Evolutionary conservation across 2,329 filamentous ascomycete genomes (phyloP), one percentile per base, ranked within the genome.

Genomic region (Keithomyces neogunnii): DNA sequence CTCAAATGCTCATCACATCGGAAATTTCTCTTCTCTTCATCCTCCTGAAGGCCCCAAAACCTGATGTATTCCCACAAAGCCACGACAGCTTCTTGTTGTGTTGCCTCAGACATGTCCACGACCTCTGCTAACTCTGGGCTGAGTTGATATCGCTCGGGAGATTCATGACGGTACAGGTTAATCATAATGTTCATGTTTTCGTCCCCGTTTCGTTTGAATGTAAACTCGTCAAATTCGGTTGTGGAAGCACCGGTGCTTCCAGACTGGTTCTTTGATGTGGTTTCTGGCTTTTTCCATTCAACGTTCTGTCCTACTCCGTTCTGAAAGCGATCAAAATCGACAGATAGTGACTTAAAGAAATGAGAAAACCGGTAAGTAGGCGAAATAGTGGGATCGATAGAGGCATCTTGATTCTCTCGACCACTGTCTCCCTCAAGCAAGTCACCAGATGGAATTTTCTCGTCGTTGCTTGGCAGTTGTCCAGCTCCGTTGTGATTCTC

Each of bases 11-110:
- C 86, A 63, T 99, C 92, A 63, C 93, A 97, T 39, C 88, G 85
- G 60, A 99, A 92, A 54, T 88, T 87, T 55, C 93, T 82, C 73
- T 93, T 93, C 66, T 99, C 93, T 54, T 97, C 92, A 57, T 96
- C 91, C 65, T 96, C 92, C 66, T 95, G 89, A 45, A 99, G 74
- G 19, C 85, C 84, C 75, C 88, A 87, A 26, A 88, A 77, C 59
- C 89, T 85, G 58, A 96, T 88, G 62, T 99, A 99, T 65, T 96
- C 91, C 89, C 91, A 99, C 33, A 99, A 80, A 11, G 88, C 91
- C 76, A 95, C 88, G 31, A 96, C 84, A 5, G 91, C 86, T 55
- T 93, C 90, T 39, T 89, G 86, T 32, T 90, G 85, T 31, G 93
- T 92, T 48, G 89, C 92, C 67, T 95, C 89, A 47, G 84, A 78